Evolutionary conservation across 176 grass and related monocot species (phyloP).

Genomic region (Lolium rigidum): DNA sequence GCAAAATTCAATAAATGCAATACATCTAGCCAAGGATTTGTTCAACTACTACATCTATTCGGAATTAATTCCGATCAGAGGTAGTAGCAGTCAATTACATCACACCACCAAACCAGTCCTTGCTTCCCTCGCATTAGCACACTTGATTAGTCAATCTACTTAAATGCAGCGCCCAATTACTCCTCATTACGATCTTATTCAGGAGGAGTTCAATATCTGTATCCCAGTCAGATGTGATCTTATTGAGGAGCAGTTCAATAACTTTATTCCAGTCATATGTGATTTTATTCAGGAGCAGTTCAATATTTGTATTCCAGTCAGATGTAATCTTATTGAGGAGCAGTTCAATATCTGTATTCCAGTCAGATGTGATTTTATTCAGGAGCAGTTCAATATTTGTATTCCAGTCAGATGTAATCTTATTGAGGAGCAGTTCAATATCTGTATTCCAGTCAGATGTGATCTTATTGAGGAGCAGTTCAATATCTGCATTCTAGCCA

Average conservation of each 20-base stretch:
- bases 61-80: too few species aligned
- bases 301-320: too few species aligned
- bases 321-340: too few species aligned
- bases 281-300: too few species aligned
- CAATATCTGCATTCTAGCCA: neutral
- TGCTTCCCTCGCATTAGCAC: constrained; percentile 2
- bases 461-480: constrained; percentile 16
- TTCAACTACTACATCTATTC: neutral
- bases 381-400: too few species aligned
- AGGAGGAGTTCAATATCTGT: neutral
- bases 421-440: too few species aligned
- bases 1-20: neutral
- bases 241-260: neutral
- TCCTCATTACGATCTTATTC: constrained; percentile 31
- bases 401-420: too few species aligned
- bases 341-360: too few species aligned
- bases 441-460: too few species aligned
- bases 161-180: constrained; percentile 10
- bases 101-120: constrained; percentile 1
- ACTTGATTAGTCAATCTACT: neutral
- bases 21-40: neutral
- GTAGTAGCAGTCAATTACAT: neutral
- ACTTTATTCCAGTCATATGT: too few species aligned
- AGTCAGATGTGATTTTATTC: too few species aligned
- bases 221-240: neutral